Evolutionary conservation across 2,329 filamentous ascomycete genomes (phyloP), one percentile per base, ranked within the genome.

Genomic region (Gnomoniopsis sp.): DNA sequence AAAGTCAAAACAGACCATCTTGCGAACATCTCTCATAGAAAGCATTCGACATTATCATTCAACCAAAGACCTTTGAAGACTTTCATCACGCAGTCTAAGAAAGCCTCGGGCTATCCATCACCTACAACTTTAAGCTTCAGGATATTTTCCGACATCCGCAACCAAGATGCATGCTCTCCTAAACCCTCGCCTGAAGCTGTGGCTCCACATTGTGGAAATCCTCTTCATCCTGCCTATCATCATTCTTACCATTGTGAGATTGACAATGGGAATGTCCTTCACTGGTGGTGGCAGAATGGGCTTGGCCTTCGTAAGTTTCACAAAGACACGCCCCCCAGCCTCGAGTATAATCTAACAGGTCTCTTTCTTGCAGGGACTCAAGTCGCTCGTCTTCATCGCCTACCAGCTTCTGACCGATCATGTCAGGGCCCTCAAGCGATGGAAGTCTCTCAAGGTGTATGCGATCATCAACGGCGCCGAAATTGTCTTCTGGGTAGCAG

Each of bases 331-430:
- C 12, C 14, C 26, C 14, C 12, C 38, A 43, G 38, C 38, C n/a
- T 43, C 38, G 38, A 43, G 15, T 11, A 43, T 43, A 43, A 15
- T 6, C 38, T 43, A 43, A 43, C 12, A 43, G 38, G 4, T 8
- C 8, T 30, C 8, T 30, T 30, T 30, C 4, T 30, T 30, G 4
- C 26, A 30, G 26, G 26, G 26, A 30, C 4, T 43, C 46, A 55
- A 55, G 30, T 55, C 53, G 6, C n/a, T 55, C 12, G 53, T n/a
- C 17, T 55, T 55, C 53, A 55, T 55, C n/a, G 41, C 21, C 43
- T 55, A 55, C 21, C 53, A 55, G 21, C 10, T 55, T 7, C 6
- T 55, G 41, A 55, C 53, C 17, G 43, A 55, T 17, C 53, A 55
- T 48, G 41, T 55, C 36, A 22, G 19, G 15, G 22, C 17, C 6